Percentiles rank a stretch among this genome's conserved stretches.
phyloP scores from a whole-genome alignment of 179 eudicot species.

The Silene coronaria region DNA sequence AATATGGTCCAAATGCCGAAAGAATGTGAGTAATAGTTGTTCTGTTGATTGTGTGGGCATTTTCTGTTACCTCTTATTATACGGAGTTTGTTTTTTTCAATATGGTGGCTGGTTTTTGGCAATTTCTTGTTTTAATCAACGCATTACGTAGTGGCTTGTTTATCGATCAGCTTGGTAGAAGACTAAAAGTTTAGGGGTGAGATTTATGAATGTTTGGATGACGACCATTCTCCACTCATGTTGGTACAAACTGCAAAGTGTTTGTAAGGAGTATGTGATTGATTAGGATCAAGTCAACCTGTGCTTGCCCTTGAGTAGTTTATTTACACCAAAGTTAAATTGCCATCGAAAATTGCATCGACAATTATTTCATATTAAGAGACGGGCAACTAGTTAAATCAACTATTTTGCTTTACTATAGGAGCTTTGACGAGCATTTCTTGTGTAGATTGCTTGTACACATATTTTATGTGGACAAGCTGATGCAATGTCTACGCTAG shows the following conservation, averaged over 20 bases:
- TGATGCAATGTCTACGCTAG: background rate
- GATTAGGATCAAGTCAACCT: background rate
- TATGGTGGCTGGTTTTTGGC: background rate
- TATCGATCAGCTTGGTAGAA: background rate
- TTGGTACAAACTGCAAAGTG: background rate
- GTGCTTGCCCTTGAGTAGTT: background rate
- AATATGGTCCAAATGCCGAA: conserved; percentile 94
- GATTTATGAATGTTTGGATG: background rate
- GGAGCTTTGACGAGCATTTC: background rate
- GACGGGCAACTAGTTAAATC: too few species aligned
- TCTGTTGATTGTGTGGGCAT: background rate
- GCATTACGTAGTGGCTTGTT: background rate
- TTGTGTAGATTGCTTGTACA: background rate
- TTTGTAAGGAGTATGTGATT: background rate
- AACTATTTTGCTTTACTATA: too few species aligned
- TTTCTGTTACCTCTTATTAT: background rate
- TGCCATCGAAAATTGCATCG: too few species aligned
- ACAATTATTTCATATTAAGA: too few species aligned
- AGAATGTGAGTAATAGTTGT: conserved; percentile 51
- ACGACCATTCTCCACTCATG: background rate
- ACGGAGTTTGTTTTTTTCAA: background rate
- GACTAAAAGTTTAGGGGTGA: background rate
- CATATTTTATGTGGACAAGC: background rate
- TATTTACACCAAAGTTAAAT: too few species aligned
- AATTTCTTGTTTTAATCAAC: background rate